phyloP scores from a whole-genome alignment of 2,329 filamentous ascomycete species.

The Fonsecaea nubica region DNA sequence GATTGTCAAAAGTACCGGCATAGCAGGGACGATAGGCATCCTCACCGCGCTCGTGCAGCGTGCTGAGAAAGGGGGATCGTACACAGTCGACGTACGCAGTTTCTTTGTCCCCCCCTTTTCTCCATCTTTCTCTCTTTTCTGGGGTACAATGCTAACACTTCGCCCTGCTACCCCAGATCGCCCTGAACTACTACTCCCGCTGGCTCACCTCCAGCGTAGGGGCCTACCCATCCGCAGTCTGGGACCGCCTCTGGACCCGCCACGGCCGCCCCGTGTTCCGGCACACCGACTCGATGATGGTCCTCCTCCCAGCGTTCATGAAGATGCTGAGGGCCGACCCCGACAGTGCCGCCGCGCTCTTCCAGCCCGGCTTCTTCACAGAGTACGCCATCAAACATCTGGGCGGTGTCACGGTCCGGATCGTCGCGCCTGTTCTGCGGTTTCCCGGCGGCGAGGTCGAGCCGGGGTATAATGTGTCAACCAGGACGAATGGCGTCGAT shows the following conservation, averaged over 20 bases:
- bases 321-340: conserved; percentile 50
- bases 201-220: conserved; percentile 51
- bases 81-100: conserved; percentile 4
- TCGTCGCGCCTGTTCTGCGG: conserved; percentile 53
- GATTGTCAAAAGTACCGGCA: conserved; percentile 61
- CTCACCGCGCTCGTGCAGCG: conserved; percentile 68
- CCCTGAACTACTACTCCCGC: conserved; percentile 47
- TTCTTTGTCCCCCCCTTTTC: too few species aligned
- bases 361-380: conserved; percentile 59
- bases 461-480: conserved; percentile 56
- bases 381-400: conserved; percentile 46
- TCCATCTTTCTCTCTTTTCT: too few species aligned
- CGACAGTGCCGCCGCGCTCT: conserved; percentile 37
- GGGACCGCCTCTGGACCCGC: conserved; percentile 55
- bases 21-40: conserved; percentile 72
- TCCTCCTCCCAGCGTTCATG: conserved; percentile 50
- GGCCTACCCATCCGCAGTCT: conserved; percentile 51
- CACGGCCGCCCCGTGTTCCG: conserved; percentile 57
- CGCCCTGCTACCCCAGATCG: neutral
- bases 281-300: conserved; percentile 57
- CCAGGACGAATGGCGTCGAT: conserved; percentile 58
- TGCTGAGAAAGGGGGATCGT: conserved; percentile 59
- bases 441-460: conserved; percentile 48
- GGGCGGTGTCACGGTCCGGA: conserved; percentile 45
- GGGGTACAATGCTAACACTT: too few species aligned